A percentile compares a stretch with the other conserved stretches of the same genome.
phyloP scores from a whole-genome alignment of 2,329 filamentous ascomycete genomes.

The Leptographium flavum region DNA sequence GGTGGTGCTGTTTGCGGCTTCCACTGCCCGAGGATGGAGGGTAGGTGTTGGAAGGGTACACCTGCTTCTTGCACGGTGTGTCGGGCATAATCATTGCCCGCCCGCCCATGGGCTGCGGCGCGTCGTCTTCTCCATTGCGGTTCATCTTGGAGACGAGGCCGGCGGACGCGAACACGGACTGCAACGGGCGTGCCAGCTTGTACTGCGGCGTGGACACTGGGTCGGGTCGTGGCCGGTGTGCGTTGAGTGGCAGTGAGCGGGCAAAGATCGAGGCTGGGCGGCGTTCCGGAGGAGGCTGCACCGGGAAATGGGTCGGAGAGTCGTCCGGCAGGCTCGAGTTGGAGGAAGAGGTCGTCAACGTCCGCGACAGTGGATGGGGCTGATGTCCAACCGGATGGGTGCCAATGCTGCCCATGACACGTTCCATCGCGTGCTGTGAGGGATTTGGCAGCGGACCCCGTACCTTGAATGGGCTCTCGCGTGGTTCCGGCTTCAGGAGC shows the following conservation, averaged over 20 bases:
- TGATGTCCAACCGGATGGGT: slow-evolving; percentile 26
- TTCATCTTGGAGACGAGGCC: slow-evolving; percentile 92
- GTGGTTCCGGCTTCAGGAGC: slow-evolving; percentile 48
- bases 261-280: slow-evolving; percentile 45
- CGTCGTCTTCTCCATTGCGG: slow-evolving; percentile 58
- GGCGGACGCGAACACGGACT: slow-evolving; percentile 84
- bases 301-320: slow-evolving; percentile 47
- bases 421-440: slow-evolving; percentile 35
- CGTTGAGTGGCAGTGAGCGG: slow-evolving; percentile 59
- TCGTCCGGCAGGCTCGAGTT: slow-evolving; percentile 65
- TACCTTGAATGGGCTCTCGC: slow-evolving; percentile 50
- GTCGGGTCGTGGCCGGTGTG: slow-evolving; percentile 30
- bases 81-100: slow-evolving; percentile 68
- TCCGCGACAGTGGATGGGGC: slow-evolving; percentile 74
- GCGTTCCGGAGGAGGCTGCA: slow-evolving; percentile 35
- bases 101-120: slow-evolving; percentile 29
- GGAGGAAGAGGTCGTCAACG: slow-evolving; percentile 76
- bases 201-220: slow-evolving; percentile 59
- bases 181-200: slow-evolving; percentile 61
- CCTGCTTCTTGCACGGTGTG: slow-evolving; percentile 85
- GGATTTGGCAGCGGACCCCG: slow-evolving; percentile 37
- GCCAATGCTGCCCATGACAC: slow-evolving; percentile 10
- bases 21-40: slow-evolving; percentile 45
- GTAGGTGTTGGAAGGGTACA: slow-evolving; percentile 53
- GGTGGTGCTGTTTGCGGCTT: slow-evolving; percentile 41